A percentile compares a stretch with the other conserved stretches of the same genome.
phyloP scores from a whole-genome alignment of 192 early-diverging fungal genomes.

The Helicostylum pulchrum region DNA sequence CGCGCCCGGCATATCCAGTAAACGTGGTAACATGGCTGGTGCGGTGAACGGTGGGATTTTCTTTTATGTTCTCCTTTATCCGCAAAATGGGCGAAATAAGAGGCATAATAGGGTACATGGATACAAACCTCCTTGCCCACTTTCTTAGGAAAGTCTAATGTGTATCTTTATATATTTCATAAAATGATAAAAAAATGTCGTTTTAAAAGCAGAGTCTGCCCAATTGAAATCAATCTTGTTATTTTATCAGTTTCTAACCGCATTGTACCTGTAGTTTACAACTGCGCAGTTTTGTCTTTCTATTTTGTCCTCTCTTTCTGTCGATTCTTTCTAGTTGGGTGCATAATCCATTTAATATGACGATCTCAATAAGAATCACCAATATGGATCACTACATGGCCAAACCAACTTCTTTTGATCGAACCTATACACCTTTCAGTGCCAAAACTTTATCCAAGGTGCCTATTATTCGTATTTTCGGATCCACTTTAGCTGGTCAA shows the following conservation, averaged over 20 bases:
- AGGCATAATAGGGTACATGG: too few relatives aligned
- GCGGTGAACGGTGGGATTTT: too few relatives aligned
- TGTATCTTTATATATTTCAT: too few relatives aligned
- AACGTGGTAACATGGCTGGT: too few relatives aligned
- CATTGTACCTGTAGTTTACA: not conserved
- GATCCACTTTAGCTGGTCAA: constrained; percentile 65
- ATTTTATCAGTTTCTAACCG: not conserved
- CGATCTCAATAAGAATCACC: constrained; percentile 50
- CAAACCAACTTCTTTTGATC: constrained; percentile 42
- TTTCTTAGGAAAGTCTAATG: too few relatives aligned
- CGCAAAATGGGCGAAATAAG: too few relatives aligned
- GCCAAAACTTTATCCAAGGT: constrained; percentile 45
- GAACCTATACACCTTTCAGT: constrained; percentile 33
- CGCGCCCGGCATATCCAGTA: too few relatives aligned
- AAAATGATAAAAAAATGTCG: too few relatives aligned
- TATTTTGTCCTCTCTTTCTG: not conserved
- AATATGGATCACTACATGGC: constrained; percentile 63
- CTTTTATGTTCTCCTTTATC: too few relatives aligned
- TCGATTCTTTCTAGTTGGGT: not conserved
- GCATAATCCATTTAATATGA: not conserved
- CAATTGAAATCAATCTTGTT: too few relatives aligned
- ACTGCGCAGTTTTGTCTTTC: not conserved
- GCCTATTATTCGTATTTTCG: constrained; percentile 83
- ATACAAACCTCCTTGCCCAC: too few relatives aligned
- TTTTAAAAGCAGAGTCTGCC: too few relatives aligned